These are phyloP conservation scores for Phytopythium vexans DNA, from an alignment of 352 stramenopile genomes.

Conservation along the genomic window DNA sequence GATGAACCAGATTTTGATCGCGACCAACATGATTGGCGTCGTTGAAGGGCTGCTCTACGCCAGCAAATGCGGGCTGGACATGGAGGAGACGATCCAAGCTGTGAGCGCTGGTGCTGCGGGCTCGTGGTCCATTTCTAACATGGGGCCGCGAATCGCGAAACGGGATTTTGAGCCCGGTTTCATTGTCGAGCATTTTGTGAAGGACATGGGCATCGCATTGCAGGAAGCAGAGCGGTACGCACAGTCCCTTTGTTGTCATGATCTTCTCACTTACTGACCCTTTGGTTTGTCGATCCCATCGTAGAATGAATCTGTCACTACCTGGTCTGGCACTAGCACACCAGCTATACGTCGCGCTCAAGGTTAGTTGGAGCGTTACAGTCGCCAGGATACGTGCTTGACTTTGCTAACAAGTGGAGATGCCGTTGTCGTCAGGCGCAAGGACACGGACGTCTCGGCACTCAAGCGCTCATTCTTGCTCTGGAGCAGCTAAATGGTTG, in stretches of 20 bases:
- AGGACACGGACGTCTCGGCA: conserved; percentile 75
- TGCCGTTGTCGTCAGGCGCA: conserved; percentile 44
- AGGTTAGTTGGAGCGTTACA: conserved; percentile 27
- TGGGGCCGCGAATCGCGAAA: conserved; percentile 86
- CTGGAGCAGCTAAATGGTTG: conserved; percentile 85
- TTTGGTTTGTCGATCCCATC: neutral
- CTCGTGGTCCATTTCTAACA: conserved; percentile 89
- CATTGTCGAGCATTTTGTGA: conserved; percentile 91
- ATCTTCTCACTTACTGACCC: neutral
- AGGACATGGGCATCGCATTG: conserved; percentile 89
- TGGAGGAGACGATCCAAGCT: conserved; percentile 84
- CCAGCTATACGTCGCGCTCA: conserved; percentile 83
- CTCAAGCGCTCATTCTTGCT: conserved; percentile 83
- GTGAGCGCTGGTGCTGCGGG: conserved; percentile 84
- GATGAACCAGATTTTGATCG: conserved; percentile 91
- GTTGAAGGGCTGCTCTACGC: conserved; percentile 88
- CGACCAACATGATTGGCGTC: conserved; percentile 88
- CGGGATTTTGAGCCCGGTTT: conserved; percentile 88
- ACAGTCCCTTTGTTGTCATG: neutral
- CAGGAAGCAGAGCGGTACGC: conserved; percentile 75
- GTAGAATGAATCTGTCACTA: conserved; percentile 82
- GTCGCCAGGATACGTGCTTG: conserved; percentile 1
- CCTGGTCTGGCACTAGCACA: conserved; percentile 82
- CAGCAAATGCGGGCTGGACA: conserved; percentile 82
- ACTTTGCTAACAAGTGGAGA: conserved; percentile 6